Evolutionary conservation across 2,329 filamentous ascomycete species (phyloP).

Genomic region (Harringtonia aguacate): DNA sequence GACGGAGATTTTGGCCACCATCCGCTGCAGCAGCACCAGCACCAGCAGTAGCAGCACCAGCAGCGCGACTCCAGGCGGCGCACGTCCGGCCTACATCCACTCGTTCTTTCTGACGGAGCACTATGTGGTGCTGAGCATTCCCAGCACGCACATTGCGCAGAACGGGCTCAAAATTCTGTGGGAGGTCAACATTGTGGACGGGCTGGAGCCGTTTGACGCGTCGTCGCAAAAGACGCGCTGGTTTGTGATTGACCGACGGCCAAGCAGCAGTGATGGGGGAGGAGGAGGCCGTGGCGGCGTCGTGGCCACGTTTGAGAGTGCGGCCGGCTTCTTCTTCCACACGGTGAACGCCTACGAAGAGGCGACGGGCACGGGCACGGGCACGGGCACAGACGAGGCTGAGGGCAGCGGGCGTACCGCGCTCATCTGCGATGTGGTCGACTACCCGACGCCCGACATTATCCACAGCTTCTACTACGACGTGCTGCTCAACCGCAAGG

Average conservation of each 20-base stretch:
- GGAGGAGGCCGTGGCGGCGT: conserved; percentile 42
- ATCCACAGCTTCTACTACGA: conserved; percentile 61
- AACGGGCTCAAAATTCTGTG: conserved; percentile 51
- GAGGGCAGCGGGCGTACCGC: conserved; percentile 25
- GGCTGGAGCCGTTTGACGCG: conserved; percentile 54
- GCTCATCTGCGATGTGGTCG: conserved; percentile 54
- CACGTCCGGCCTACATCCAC: conserved; percentile 65
- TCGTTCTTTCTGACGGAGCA: conserved; percentile 65
- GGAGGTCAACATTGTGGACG: conserved; percentile 56
- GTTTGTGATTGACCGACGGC: conserved; percentile 61
- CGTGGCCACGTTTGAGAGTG: conserved; percentile 56
- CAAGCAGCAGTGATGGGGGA: no score
- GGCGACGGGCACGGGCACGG: conserved; percentile 16
- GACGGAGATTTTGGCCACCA: conserved; percentile 56
- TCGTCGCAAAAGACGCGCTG: conserved; percentile 49
- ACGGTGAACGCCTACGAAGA: conserved; percentile 69
- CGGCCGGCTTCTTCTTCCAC: conserved; percentile 70
- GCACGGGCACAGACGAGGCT: no score
- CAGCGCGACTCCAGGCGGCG: no score
- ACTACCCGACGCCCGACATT: conserved; percentile 54
- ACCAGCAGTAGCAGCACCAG: conserved; percentile 23
- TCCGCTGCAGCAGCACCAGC: conserved; percentile 23
- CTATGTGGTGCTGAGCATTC: conserved; percentile 65
- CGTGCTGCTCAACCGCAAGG: conserved; percentile 45
- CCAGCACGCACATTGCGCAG: conserved; percentile 48